Evolutionary conservation across 1,139 yeast genomes (phyloP), one percentile per base, ranked within the genome.

Genomic region (Suhomyces bolitotheri): DNA sequence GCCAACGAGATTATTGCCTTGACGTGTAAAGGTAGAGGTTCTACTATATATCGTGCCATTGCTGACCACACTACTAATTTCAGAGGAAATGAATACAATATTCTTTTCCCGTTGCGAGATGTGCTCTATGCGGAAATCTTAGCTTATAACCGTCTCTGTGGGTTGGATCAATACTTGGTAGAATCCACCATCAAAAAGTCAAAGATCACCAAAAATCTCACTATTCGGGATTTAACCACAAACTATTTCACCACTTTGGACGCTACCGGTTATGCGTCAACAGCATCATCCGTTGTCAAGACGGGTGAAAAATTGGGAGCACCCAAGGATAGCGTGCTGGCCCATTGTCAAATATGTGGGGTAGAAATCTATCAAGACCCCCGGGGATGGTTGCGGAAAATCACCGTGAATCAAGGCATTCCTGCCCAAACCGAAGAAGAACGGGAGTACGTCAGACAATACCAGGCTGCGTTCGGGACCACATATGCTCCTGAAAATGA

Each of bases 11-110:
- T 87, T 16, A 68, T 92, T 21, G 74, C 95, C 0, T 64, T 84
- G 39, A 82, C 96, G 0, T 90, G 90, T n/a, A 86, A 84, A 50
- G 98, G 98, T 7, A 73, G 96, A 43, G 97, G 97, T 0, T 70
- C 83, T 2, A 73, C 72, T 21, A 73, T 90, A 7, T 75, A 86
- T 27, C 54, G 61, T 10, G 59, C 67, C 10, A 57, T 83, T 26
- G 64, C 78, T n/a, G 78, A 78, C 47, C 73, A 69, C 13, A 45
- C 49, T 1, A 54, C 59, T 1, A 59, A 47, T 2, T 56, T 50
- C 23, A 43, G 58, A 2, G 64, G 53, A 27, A 53, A 52, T 10
- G 58, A 51, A 11, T 50, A 80, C 26, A 69, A 69, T 25, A 62
- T 76, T 11, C 52, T 82, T 6, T 84, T 74, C 52, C 97, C 97